Evolutionary conservation across 495 filamentous ascomycete species (phyloP).

Genomic region (Aspergillus funiculosus): DNA sequence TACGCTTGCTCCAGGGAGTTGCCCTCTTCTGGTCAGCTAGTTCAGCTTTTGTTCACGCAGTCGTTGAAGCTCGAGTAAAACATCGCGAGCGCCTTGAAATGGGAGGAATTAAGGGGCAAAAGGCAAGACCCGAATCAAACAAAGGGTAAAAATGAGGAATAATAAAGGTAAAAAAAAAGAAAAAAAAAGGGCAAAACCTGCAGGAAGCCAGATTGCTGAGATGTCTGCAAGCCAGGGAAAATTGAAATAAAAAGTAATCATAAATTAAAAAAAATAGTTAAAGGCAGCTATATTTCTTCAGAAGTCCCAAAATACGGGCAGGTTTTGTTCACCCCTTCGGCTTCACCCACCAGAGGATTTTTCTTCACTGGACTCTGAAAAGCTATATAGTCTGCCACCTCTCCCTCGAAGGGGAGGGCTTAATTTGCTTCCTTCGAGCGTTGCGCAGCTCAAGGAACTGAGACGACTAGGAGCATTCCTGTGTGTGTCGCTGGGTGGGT

Average conservation of each 20-base stretch:
- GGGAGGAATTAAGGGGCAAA: background rate
- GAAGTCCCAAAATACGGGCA: background rate
- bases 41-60: too few species aligned
- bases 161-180: constrained; percentile 9
- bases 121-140: background rate
- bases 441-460: constrained; percentile 4
- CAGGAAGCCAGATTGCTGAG: background rate
- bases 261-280: constrained; percentile 1
- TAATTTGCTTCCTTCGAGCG: background rate
- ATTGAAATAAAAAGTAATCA: background rate
- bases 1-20: too few species aligned
- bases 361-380: constrained; percentile 1
- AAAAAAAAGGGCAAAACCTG: background rate
- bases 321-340: background rate
- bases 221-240: constrained; percentile 1
- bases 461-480: constrained; percentile 7
- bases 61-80: background rate
- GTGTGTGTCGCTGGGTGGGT: constrained; percentile 7
- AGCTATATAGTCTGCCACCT: constrained; percentile 11
- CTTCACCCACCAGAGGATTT: constrained; percentile 4
- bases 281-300: background rate
- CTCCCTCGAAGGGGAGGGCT: constrained; percentile 6
- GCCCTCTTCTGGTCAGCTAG: too few species aligned
- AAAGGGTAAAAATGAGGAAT: background rate
- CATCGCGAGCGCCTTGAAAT: background rate